phyloP scores from a whole-genome alignment of 805 yeast genomes.

The Saturnispora besseyi region DNA sequence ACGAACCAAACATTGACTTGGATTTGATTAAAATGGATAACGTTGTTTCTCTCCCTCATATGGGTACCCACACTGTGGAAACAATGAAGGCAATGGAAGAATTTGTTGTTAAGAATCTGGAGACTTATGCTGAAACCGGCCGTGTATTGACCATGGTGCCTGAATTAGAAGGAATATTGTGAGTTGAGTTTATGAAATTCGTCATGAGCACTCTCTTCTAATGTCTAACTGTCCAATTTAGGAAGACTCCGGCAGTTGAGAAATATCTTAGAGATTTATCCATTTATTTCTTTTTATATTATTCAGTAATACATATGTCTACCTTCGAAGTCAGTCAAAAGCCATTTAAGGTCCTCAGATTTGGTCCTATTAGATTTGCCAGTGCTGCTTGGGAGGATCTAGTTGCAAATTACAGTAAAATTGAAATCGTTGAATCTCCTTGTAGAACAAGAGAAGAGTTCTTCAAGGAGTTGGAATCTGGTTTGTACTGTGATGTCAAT shows the following conservation, averaged over 20 bases:
- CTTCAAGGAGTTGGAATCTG: conserved; percentile 29
- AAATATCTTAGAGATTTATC: background rate
- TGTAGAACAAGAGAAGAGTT: conserved; percentile 35
- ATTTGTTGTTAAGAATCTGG: conserved; percentile 61
- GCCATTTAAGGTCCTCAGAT: conserved; percentile 55
- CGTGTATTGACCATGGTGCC: conserved; percentile 73
- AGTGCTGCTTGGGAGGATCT: conserved; percentile 50
- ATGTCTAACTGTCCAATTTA: too few species aligned
- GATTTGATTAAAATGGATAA: conserved; percentile 56
- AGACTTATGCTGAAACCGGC: conserved; percentile 50
- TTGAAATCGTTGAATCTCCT: conserved; percentile 37
- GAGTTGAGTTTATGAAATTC: background rate
- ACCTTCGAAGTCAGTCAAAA: conserved; percentile 14
- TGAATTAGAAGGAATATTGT: conserved; percentile 38
- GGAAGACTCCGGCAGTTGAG: background rate
- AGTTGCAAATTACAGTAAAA: conserved; percentile 20
- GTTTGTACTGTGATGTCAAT: conserved; percentile 29
- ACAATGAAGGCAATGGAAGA: conserved; percentile 76
- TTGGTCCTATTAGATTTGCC: conserved; percentile 55
- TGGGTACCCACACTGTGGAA: conserved; percentile 76
- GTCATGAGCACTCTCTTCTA: background rate
- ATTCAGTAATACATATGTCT: conserved; percentile 13
- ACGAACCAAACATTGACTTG: conserved; percentile 61
- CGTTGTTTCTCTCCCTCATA: conserved; percentile 75
- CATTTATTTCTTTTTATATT: background rate